These are phyloP conservation scores for Hyphodiscus hymeniophilus DNA, from an alignment of 495 filamentous ascomycete species.

Conservation along the genomic window DNA sequence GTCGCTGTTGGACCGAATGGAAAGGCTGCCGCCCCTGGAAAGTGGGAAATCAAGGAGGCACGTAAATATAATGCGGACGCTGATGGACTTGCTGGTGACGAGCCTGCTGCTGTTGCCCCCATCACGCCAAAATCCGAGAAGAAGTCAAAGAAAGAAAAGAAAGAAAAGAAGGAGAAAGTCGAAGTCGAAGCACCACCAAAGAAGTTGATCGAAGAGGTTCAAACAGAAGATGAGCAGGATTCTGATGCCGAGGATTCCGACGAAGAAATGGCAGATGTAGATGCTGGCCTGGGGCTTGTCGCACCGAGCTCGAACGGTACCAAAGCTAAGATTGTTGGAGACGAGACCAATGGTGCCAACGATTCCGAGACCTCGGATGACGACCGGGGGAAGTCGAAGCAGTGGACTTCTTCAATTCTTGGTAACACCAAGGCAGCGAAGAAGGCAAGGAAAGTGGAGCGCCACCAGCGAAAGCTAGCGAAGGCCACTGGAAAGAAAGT, in stretches of 20 bases:
- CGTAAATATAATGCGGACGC: conserved; percentile 93
- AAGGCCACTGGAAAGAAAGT: conserved; percentile 32
- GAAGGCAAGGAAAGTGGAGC: conserved; percentile 28
- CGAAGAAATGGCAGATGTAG: conserved; percentile 23
- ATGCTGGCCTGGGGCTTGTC: conserved; percentile 15
- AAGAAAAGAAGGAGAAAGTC: conserved; percentile 30
- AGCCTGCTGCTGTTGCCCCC: conserved; percentile 41
- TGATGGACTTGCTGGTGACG: conserved; percentile 71
- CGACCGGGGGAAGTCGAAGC: no score
- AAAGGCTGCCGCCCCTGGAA: conserved; percentile 47
- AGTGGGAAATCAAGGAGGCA: conserved; percentile 90
- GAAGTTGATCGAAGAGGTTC: conserved; percentile 22
- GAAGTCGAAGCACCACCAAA: conserved; percentile 12
- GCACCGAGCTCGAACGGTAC: conserved; percentile 12
- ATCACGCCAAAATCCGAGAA: conserved; percentile 31
- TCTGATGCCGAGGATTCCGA: conserved; percentile 37
- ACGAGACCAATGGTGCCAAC: conserved; percentile 2
- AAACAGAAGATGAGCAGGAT: conserved; percentile 32
- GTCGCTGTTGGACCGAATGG: conserved; percentile 69
- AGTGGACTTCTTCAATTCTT: not conserved
- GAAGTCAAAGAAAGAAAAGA: conserved; percentile 44
- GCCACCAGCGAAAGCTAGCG: conserved; percentile 24
- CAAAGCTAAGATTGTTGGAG: conserved; percentile 14
- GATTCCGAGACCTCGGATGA: conserved; percentile 2
- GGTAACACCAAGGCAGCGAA: conserved; percentile 21